A percentile compares a stretch with the other conserved stretches of the same genome.
phyloP scores from a whole-genome alignment of 345 rosid species.

The Noccaea bulbosa region DNA sequence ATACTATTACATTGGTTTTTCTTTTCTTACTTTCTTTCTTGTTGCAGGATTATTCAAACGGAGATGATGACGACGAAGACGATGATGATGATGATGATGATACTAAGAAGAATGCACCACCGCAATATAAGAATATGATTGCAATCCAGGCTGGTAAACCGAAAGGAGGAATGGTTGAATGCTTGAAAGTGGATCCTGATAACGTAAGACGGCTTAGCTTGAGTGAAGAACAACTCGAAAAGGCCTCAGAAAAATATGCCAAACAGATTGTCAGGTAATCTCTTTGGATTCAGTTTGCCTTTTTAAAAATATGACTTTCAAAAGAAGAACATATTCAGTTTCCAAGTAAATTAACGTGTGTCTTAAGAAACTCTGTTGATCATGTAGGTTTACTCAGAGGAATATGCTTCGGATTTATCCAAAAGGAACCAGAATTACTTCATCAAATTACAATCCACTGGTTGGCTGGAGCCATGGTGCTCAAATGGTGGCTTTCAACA shows the following conservation, averaged over 20 bases:
- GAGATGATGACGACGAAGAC: constrained; percentile 29
- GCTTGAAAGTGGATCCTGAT: constrained; percentile 55
- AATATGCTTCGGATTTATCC: constrained; percentile 88
- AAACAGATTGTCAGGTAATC: constrained; percentile 64
- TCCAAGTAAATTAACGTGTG: background rate
- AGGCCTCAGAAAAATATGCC: constrained; percentile 54
- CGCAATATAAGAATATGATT: constrained; percentile 50
- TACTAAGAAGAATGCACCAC: constrained; percentile 45
- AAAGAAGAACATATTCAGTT: background rate
- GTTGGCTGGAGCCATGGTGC: constrained; percentile 96
- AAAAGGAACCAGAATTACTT: constrained; percentile 80
- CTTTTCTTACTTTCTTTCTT: background rate
- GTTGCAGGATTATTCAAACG: constrained; percentile 32
- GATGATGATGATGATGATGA: constrained; percentile 48
- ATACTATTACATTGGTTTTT: background rate
- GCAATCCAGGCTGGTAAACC: constrained; percentile 67
- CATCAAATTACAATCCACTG: constrained; percentile 89
- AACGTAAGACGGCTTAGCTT: constrained; percentile 70
- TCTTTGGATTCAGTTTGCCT: no score
- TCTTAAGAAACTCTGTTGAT: constrained; percentile 25
- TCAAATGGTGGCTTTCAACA: constrained; percentile 99
- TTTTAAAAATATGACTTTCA: no score
- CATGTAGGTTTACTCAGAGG: constrained; percentile 77
- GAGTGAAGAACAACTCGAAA: constrained; percentile 64
- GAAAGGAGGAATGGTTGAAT: constrained; percentile 60